Evolutionary conservation across 163 green algal genomes (phyloP).

Genomic region (Chlorella variabilis): DNA sequence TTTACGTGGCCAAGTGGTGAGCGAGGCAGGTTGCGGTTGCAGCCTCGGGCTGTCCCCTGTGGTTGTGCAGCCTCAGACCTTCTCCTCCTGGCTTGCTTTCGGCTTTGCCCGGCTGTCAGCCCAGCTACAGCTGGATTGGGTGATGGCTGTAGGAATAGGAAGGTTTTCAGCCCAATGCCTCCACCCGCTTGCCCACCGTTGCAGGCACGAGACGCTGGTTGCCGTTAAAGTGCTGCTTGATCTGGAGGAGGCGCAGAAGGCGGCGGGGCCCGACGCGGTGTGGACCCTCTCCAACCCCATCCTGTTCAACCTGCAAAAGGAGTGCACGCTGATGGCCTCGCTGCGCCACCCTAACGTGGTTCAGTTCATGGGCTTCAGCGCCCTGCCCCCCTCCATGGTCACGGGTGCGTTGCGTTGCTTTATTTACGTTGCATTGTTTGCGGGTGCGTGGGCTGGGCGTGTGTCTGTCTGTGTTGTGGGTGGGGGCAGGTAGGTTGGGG

Average conservation of each 20-base stretch:
- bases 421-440: neutral
- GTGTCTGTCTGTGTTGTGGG: too few relatives aligned
- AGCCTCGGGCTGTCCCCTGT: too few relatives aligned
- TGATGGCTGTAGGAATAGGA: too few relatives aligned
- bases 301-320: slow-evolving; percentile 37
- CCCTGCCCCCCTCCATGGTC: slow-evolving; percentile 22
- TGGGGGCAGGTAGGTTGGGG: too few relatives aligned
- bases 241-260: slow-evolving; percentile 2
- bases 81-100: too few relatives aligned
- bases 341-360: slow-evolving; percentile 67
- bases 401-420: slow-evolving; percentile 3
- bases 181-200: too few relatives aligned
- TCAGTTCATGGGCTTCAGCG: slow-evolving; percentile 67
- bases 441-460: too few relatives aligned
- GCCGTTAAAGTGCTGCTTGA: slow-evolving; percentile 28
- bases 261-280: neutral
- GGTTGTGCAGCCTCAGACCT: too few relatives aligned
- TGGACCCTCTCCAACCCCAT: slow-evolving; percentile 34
- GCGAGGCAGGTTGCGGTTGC: slow-evolving; percentile 19
- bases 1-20: slow-evolving; percentile 18
- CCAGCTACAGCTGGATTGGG: too few relatives aligned
- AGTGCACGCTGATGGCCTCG: slow-evolving; percentile 57
- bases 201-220: slow-evolving; percentile 27
- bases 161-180: too few relatives aligned
- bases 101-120: too few relatives aligned